Evolutionary conservation across 2,329 filamentous ascomycete species (phyloP).

Genomic region (Apiospora marii): DNA sequence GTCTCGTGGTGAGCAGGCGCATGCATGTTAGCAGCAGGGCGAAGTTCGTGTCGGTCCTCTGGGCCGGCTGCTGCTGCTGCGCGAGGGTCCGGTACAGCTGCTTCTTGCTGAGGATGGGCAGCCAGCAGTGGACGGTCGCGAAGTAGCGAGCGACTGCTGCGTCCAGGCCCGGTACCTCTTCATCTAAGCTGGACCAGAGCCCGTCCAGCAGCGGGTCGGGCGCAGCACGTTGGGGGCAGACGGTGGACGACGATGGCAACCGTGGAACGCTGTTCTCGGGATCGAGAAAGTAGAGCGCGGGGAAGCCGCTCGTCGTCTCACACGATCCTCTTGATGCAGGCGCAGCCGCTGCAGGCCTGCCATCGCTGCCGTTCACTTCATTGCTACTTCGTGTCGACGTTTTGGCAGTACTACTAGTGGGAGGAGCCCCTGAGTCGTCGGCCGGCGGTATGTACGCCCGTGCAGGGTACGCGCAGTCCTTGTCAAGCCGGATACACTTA

Average conservation of each 20-base stretch:
- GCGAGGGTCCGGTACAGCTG: slow-evolving; percentile 32
- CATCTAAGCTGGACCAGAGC: background rate
- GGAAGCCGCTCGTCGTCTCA: slow-evolving; percentile 25
- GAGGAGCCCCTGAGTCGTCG: background rate
- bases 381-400: background rate
- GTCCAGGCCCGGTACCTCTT: slow-evolving; percentile 17
- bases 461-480: background rate
- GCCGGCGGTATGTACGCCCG: background rate
- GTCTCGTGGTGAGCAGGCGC: background rate
- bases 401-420: background rate
- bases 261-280: slow-evolving; percentile 31
- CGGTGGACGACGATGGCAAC: slow-evolving; percentile 24
- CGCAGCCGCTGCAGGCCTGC: background rate
- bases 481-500: slow-evolving; percentile 1
- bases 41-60: slow-evolving; percentile 21
- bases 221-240: background rate
- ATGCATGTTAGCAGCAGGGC: background rate
- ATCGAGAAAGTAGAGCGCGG: slow-evolving; percentile 36
- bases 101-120: slow-evolving; percentile 37
- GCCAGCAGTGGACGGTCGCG: slow-evolving; percentile 35
- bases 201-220: background rate
- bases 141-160: slow-evolving; percentile 32
- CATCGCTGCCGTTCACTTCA: background rate
- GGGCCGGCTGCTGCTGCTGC: background rate
- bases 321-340: background rate